These are phyloP conservation scores for Asterionellopsis glacialis DNA, from an alignment of 108 stramenopile genomes.

Conservation along the genomic window DNA sequence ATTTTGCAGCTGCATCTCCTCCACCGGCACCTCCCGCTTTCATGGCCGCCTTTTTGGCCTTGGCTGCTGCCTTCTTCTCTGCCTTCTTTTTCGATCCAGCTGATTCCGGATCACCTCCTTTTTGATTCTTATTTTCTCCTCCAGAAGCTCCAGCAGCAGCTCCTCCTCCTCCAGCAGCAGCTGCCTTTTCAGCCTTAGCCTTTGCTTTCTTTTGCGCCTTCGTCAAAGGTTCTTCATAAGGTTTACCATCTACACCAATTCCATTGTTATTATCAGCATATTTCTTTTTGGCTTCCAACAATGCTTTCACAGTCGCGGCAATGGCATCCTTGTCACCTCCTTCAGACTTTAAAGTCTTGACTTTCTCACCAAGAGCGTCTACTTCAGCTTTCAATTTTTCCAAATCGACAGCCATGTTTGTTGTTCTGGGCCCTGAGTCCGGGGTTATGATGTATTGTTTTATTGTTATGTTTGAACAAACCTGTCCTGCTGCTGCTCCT, in stretches of 20 bases:
- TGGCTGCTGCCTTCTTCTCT: constrained; percentile 82
- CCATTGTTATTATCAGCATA: constrained; percentile 74
- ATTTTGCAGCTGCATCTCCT: not conserved
- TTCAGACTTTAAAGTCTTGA: constrained; percentile 49
- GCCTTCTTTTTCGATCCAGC: constrained; percentile 64
- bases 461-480: too few relatives aligned
- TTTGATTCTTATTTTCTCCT: constrained; percentile 2
- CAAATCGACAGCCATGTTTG: constrained; percentile 17
- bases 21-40: constrained; percentile 36
- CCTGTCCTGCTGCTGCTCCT: too few relatives aligned
- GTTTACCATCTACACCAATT: constrained; percentile 78
- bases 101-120: constrained; percentile 18
- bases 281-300: constrained; percentile 47
- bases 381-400: constrained; percentile 45
- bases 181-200: constrained; percentile 42
- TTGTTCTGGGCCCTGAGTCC: too few relatives aligned
- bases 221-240: constrained; percentile 47
- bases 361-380: constrained; percentile 36
- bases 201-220: constrained; percentile 77
- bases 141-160: not conserved
- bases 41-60: constrained; percentile 65
- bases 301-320: constrained; percentile 33
- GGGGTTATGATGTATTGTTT: too few relatives aligned
- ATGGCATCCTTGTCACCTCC: constrained; percentile 49
- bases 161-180: constrained; percentile 7